A percentile compares a stretch with the other conserved stretches of the same genome.
Conservation (phyloP, 2,329 filamentous ascomycete species). For the Aspergillus neoniger region DNA sequence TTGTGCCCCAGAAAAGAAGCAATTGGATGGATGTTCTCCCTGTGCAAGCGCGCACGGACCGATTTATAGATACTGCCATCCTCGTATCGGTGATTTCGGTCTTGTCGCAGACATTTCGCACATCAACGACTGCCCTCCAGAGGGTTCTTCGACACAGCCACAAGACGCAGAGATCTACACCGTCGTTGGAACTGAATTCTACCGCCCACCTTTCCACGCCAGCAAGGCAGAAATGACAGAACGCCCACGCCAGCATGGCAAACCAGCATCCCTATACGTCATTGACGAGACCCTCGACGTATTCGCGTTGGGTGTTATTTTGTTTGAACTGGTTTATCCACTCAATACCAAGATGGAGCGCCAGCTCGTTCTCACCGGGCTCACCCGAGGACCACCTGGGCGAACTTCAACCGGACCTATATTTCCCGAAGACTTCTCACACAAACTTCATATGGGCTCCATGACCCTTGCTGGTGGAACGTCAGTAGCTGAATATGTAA, state of each 20-base stretch:
- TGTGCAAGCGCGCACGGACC: constrained; percentile 42
- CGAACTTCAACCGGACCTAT: constrained; percentile 14
- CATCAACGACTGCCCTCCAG: constrained; percentile 32
- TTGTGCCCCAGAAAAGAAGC: constrained; percentile 51
- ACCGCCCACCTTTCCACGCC: constrained; percentile 52
- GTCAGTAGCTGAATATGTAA: constrained; percentile 36
- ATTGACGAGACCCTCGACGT: constrained; percentile 60
- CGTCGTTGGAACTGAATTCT: constrained; percentile 63
- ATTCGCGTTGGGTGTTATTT: constrained; percentile 62
- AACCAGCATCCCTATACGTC: constrained; percentile 22
- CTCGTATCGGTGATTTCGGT: constrained; percentile 69
- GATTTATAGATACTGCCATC: constrained; percentile 50
- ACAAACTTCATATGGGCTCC: constrained; percentile 39
- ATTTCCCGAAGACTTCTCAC: constrained; percentile 42
- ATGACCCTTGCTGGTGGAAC: constrained; percentile 26
- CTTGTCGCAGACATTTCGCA: constrained; percentile 59
- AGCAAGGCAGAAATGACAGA: constrained; percentile 7
- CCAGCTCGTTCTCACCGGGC: constrained; percentile 42
- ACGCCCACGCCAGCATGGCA: constrained; percentile 12
- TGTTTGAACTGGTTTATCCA: constrained; percentile 61
- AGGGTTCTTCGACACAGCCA: constrained; percentile 23
- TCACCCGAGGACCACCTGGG: constrained; percentile 34
- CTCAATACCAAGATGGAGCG: constrained; percentile 56
- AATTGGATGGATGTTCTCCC: constrained; percentile 48
- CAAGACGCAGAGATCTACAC: constrained; percentile 33